Percentiles rank a stretch among this genome's conserved stretches.
Conservation (phyloP, 2,329 filamentous ascomycete genomes). For the Aspergillus ochraceus region DNA sequence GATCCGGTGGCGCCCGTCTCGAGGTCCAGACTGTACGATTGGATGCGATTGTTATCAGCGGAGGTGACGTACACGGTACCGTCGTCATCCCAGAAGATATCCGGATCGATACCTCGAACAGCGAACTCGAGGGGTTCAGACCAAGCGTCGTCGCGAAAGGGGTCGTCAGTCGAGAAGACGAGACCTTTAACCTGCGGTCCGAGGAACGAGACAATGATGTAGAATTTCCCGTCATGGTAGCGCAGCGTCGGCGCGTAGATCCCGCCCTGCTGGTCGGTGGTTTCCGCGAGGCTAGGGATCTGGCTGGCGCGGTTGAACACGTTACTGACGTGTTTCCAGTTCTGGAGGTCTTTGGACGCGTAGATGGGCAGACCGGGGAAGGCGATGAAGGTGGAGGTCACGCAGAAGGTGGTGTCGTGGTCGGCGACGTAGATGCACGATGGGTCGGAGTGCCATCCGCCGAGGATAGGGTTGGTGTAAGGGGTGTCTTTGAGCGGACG, state of each 20-base stretch:
- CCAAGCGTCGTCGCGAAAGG: slow-evolving; percentile 15
- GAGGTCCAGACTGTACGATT: slow-evolving; percentile 29
- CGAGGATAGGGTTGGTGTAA: slow-evolving; percentile 45
- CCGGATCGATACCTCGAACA: slow-evolving; percentile 18
- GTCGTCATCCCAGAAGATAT: slow-evolving; percentile 25
- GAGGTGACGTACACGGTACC: slow-evolving; percentile 14
- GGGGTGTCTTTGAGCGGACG: not conserved
- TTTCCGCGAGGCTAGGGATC: slow-evolving; percentile 33
- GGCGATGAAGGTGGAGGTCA: slow-evolving; percentile 45
- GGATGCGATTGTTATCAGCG: slow-evolving; percentile 8
- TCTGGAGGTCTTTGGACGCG: slow-evolving; percentile 42
- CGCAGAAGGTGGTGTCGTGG: slow-evolving; percentile 47
- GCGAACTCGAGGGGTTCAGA: slow-evolving; percentile 14
- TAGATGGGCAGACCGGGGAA: slow-evolving; percentile 50
- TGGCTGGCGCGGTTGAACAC: slow-evolving; percentile 32
- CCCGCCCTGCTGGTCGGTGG: slow-evolving; percentile 28
- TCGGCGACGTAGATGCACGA: slow-evolving; percentile 43
- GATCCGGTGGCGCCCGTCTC: slow-evolving; percentile 17
- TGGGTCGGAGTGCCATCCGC: slow-evolving; percentile 50
- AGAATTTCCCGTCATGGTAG: slow-evolving; percentile 41
- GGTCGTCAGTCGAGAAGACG: slow-evolving; percentile 17
- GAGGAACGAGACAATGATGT: slow-evolving; percentile 35
- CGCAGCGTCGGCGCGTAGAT: slow-evolving; percentile 45
- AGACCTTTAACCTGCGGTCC: slow-evolving; percentile 13
- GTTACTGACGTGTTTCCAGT: slow-evolving; percentile 21